Evolutionary conservation across 805 yeast species (phyloP).

Genomic region (Saccharomycodes ludwigii): DNA sequence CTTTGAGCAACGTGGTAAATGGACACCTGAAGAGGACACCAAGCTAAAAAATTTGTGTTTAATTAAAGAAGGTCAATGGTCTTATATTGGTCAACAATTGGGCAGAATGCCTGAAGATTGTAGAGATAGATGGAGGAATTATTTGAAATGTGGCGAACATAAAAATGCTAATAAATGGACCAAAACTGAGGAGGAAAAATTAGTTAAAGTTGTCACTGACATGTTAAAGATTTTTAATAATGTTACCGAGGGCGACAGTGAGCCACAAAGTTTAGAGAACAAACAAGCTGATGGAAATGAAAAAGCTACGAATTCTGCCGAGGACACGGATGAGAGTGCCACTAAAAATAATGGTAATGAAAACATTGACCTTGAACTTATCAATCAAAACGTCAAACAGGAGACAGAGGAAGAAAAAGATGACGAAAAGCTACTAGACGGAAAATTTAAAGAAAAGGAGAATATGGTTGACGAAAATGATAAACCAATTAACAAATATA

Average conservation of each 20-base stretch:
- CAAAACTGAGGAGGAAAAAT: slow-evolving; percentile 49
- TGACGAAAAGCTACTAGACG: too few relatives aligned
- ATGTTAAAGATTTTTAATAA: slow-evolving; percentile 28
- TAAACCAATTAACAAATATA: too few relatives aligned
- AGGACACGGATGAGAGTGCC: slow-evolving; percentile 10
- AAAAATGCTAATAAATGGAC: slow-evolving; percentile 77
- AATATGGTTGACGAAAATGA: too few relatives aligned
- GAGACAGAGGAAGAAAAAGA: too few relatives aligned
- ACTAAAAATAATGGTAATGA: slow-evolving; percentile 13
- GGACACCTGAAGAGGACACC: slow-evolving; percentile 77
- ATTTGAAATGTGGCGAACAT: slow-evolving; percentile 77
- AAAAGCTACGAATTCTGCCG: slow-evolving; percentile 16
- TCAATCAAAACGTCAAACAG: too few relatives aligned
- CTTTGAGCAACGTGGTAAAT: slow-evolving; percentile 77
- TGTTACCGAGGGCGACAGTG: slow-evolving; percentile 9
- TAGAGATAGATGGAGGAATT: slow-evolving; percentile 92
- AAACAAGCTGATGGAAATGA: slow-evolving; percentile 10
- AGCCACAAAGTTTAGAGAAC: slow-evolving; percentile 8
- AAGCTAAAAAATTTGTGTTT: slow-evolving; percentile 49
- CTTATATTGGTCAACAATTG: slow-evolving; percentile 62
- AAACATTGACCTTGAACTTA: too few relatives aligned
- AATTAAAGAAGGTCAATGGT: slow-evolving; percentile 78
- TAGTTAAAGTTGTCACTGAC: slow-evolving; percentile 42
- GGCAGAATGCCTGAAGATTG: slow-evolving; percentile 97
- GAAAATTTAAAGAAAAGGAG: too few relatives aligned